Conservation (phyloP, 805 yeast genomes). For the Schwanniomyces polymorphus region DNA sequence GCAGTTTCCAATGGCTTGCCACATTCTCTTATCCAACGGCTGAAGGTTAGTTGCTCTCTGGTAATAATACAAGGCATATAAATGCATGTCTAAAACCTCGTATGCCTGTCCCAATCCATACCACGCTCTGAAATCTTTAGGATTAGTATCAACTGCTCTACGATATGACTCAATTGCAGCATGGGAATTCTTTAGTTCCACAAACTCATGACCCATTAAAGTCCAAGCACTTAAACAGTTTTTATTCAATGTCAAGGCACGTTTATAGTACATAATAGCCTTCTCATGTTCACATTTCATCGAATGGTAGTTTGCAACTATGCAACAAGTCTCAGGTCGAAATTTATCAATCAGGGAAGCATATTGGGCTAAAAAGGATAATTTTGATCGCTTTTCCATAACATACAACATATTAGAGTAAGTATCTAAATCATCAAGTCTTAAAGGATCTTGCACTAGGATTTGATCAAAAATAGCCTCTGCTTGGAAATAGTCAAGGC, state of each 20-base stretch:
- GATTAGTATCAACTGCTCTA: slow-evolving; percentile 86
- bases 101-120: slow-evolving; percentile 98
- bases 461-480: slow-evolving; percentile 78
- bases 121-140: slow-evolving; percentile 95
- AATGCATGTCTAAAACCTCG: slow-evolving; percentile 92
- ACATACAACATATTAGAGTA: slow-evolving; percentile 95
- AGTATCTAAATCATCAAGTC: slow-evolving; percentile 88
- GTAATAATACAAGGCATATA: slow-evolving; percentile 88
- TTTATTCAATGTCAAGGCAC: slow-evolving; percentile 81
- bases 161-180: slow-evolving; percentile 97
- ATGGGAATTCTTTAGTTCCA: slow-evolving; percentile 91
- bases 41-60: slow-evolving; percentile 87
- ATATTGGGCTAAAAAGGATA: slow-evolving; percentile 83
- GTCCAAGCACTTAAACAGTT: slow-evolving; percentile 94
- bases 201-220: slow-evolving; percentile 97
- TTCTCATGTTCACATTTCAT: slow-evolving; percentile 91
- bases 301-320: slow-evolving; percentile 90
- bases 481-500: slow-evolving; percentile 80
- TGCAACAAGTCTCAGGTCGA: slow-evolving; percentile 93
- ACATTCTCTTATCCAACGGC: slow-evolving; percentile 89
- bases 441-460: slow-evolving; percentile 70
- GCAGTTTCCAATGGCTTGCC: slow-evolving; percentile 94
- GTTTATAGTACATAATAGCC: slow-evolving; percentile 87
- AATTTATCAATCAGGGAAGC: slow-evolving; percentile 81
- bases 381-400: slow-evolving; percentile 82